Base-by-base conservation (phyloP, 331 rosid species). In the Malus hybrid region DNA sequence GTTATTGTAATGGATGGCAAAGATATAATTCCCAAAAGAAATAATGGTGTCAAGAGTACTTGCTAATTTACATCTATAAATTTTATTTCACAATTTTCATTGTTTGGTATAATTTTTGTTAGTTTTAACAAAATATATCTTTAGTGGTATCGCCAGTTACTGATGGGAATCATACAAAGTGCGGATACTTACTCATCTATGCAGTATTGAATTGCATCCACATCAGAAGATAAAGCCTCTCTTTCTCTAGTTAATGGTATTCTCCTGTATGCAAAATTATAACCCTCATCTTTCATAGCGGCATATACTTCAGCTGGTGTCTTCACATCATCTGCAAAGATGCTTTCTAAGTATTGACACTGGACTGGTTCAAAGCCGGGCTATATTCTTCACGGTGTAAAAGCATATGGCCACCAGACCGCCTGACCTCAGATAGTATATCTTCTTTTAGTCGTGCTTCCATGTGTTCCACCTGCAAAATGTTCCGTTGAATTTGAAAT, bases 231-330 rank as follows among this genome's bases (percentile, higher is more conserved):
- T 74, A 86, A 83, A 76, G 95, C 95, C 77, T 88, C 90, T 72
- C 91, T 86, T 68, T 87, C 95, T 76, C 91, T 84, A 61, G 95
- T 89, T 78, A 91, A 84, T 74, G 95, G 97, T 68, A 88, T 86
- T 81, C 97, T 87, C 83, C 73, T 77, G 76, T 86, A 89, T 52
- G 74, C 75, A 80, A 88, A 82, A 78, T 88, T 87, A 82, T 85
- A 87, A 67, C 91, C 88, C 68, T 86, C 89, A 16, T 73, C 90
- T 78, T 82, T 88, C 67, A 91, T 74, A 71, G 85, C 71, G 60
- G 90, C 82, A 80, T 91, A 91, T 46, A 89, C 97, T 86, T 91
- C 97, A 6, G 89, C 86, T 15, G 97, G 95, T 15, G 97, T 89
- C 87, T 83, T 87, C 78, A 91, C 95, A 82, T 87, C 90, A 85